Evolutionary conservation across 2,329 filamentous ascomycete genomes (phyloP).

Genomic region (Paecilomyces sp.): DNA sequence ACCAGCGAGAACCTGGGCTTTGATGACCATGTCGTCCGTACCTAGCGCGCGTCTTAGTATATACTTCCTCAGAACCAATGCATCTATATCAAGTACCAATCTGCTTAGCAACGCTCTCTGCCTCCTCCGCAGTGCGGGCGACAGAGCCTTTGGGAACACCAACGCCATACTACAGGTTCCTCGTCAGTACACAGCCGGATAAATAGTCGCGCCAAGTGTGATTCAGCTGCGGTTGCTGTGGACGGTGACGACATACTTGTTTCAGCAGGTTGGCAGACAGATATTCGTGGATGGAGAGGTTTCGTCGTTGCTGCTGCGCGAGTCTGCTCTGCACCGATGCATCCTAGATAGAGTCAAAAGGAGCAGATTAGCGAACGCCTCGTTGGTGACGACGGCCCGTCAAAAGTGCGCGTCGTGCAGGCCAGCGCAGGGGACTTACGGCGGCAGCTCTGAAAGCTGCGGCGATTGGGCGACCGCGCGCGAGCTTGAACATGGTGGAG

Average conservation of each 20-base stretch:
- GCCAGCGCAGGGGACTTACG: constrained; percentile 45
- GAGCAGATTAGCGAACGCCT: too few species aligned
- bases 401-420: not conserved
- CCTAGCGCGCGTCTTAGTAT: constrained; percentile 34
- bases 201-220: not conserved
- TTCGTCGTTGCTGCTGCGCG: constrained; percentile 71
- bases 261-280: constrained; percentile 87
- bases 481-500: constrained; percentile 76
- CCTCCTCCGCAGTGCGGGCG: constrained; percentile 75
- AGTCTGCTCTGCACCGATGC: constrained; percentile 46
- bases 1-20: constrained; percentile 96
- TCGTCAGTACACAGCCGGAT: not conserved
- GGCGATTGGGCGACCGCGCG: constrained; percentile 72
- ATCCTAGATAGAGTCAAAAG: constrained; percentile 40
- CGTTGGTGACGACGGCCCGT: constrained; percentile 42
- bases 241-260: constrained; percentile 40
- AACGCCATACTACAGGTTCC: constrained; percentile 69
- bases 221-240: not conserved
- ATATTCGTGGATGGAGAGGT: constrained; percentile 97
- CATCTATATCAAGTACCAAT: constrained; percentile 55
- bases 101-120: constrained; percentile 81
- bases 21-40: constrained; percentile 96
- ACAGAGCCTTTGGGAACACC: constrained; percentile 86
- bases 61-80: constrained; percentile 1
- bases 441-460: constrained; percentile 71